Evolutionary conservation across 345 rosid genomes (phyloP).

Genomic region (Brassica incana): DNA sequence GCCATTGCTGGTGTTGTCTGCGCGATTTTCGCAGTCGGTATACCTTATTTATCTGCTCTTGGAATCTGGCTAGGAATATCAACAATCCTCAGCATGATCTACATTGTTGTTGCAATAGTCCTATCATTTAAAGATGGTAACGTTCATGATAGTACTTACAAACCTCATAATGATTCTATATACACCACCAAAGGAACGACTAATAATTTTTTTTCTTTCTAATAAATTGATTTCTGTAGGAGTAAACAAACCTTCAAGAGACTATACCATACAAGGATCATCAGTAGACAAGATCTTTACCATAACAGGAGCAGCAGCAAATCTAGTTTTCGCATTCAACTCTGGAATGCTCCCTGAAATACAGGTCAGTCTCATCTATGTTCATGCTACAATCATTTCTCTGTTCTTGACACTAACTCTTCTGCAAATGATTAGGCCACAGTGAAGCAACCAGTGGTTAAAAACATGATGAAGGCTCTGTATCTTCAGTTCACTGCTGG

Average conservation of each 20-base stretch:
- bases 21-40: slow-evolving; percentile 68
- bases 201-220: neutral
- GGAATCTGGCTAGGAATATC: slow-evolving; percentile 85
- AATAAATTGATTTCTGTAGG: slow-evolving; percentile 42
- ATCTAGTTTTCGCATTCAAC: slow-evolving; percentile 83
- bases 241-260: slow-evolving; percentile 62
- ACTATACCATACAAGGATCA: slow-evolving; percentile 67
- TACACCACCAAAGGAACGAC: neutral
- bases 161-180: neutral
- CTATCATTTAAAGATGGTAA: slow-evolving; percentile 71
- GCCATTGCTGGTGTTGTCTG: slow-evolving; percentile 59
- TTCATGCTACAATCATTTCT: neutral
- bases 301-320: slow-evolving; percentile 78
- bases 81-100: slow-evolving; percentile 62
- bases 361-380: slow-evolving; percentile 31
- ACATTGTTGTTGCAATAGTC: slow-evolving; percentile 57
- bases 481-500: slow-evolving; percentile 83
- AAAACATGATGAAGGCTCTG: slow-evolving; percentile 85
- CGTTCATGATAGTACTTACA: neutral
- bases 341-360: slow-evolving; percentile 99
- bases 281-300: slow-evolving; percentile 53
- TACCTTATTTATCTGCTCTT: slow-evolving; percentile 84
- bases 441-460: slow-evolving; percentile 72
- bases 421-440: slow-evolving; percentile 58
- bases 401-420: neutral